Evolutionary conservation across 2,329 filamentous ascomycete genomes (phyloP).

Genomic region (Penicillium sp.): DNA sequence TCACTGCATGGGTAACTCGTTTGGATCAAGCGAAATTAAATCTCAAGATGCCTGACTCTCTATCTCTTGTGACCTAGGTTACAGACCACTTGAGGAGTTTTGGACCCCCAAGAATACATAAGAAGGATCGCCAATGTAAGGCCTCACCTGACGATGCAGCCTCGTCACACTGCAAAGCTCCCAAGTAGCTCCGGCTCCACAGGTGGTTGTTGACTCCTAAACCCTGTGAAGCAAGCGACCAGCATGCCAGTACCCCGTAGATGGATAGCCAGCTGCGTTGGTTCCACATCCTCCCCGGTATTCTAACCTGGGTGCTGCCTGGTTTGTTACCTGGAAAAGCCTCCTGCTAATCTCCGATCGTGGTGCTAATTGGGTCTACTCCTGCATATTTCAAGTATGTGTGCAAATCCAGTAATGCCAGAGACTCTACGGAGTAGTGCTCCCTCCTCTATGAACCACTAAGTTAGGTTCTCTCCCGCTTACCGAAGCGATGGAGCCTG

Average conservation of each 20-base stretch:
- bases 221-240: not conserved
- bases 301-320: not conserved
- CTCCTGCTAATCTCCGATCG: constrained; percentile 5
- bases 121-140: not conserved
- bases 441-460: not conserved
- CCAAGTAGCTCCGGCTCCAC: not conserved
- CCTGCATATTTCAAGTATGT: not conserved
- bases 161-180: constrained; percentile 11
- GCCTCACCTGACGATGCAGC: constrained; percentile 13
- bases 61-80: not conserved
- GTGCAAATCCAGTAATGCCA: not conserved
- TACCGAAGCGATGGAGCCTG: constrained; percentile 6
- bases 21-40: not conserved
- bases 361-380: not conserved
- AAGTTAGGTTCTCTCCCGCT: not conserved
- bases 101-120: not conserved
- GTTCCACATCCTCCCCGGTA: not conserved
- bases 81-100: not conserved
- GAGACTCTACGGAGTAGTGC: not conserved
- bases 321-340: not conserved
- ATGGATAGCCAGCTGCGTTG: not conserved
- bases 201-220: too few species aligned
- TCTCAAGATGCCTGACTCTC: too few species aligned
- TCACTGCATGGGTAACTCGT: too few species aligned
- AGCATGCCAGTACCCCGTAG: not conserved